Percentiles rank a stretch among this genome's conserved stretches.
phyloP scores from a whole-genome alignment of 306 rosid genomes.

The Mimosa bimucronata region DNA sequence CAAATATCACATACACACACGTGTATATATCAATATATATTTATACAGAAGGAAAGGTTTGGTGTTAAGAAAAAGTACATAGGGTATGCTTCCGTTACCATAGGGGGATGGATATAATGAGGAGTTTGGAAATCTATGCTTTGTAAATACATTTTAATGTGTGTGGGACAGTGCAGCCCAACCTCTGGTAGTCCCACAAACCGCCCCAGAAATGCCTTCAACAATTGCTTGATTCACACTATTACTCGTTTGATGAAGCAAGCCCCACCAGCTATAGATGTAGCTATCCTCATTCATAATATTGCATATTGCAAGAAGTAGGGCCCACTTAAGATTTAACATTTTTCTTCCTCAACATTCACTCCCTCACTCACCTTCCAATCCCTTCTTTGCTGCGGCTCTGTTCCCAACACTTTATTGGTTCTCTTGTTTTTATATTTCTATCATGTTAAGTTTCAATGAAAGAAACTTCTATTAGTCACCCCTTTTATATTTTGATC shows the following conservation, averaged over 20 bases:
- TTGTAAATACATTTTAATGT: slow-evolving; percentile 54
- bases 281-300: slow-evolving; percentile 33
- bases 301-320: slow-evolving; percentile 13
- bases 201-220: slow-evolving; percentile 71
- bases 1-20: too few species aligned
- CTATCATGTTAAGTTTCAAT: slow-evolving; percentile 27
- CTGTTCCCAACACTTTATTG: slow-evolving; percentile 55
- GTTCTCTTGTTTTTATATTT: slow-evolving; percentile 29
- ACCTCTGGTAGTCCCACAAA: slow-evolving; percentile 77
- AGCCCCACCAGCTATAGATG: slow-evolving; percentile 59
- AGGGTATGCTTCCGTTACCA: slow-evolving; percentile 2
- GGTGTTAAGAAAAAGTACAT: slow-evolving; percentile 27
- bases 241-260: slow-evolving; percentile 76
- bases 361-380: slow-evolving; percentile 45
- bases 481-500: slow-evolving; percentile 32
- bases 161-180: slow-evolving; percentile 62
- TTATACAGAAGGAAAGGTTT: slow-evolving; percentile 46
- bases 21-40: neutral
- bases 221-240: slow-evolving; percentile 73
- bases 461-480: slow-evolving; percentile 46
- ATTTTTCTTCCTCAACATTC: neutral
- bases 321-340: slow-evolving; percentile 33
- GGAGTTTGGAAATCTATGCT: slow-evolving; percentile 47
- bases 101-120: slow-evolving; percentile 40
- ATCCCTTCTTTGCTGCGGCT: slow-evolving; percentile 50